Base-by-base conservation (phyloP, 257 asterid genomes). In the Capsicum rhomboideum region DNA sequence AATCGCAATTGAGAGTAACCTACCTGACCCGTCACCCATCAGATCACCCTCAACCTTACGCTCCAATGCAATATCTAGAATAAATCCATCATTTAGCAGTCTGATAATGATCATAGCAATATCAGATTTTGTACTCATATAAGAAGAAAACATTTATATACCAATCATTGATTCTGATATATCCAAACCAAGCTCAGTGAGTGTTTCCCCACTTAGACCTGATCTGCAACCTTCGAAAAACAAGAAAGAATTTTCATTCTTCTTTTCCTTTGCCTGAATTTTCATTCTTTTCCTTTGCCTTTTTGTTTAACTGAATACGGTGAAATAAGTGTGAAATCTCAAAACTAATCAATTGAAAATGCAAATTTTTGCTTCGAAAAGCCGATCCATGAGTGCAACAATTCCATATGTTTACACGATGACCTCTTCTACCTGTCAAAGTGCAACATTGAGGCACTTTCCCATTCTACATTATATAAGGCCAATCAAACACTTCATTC, bases 31-130 rank as follows among this genome's bases (percentile, higher is more conserved):
- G 88, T 97, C 99, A 80, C 89, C 92, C 71, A 97, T 55, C 83
- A 97, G 94, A 87, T 93, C 99, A 84, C 98, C 98, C 88, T 93
- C 98, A 78, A 85, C 94, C 89, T 97, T 98, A 56, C 94, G 94
- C 90, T 97, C 99, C 92, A 91, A 82, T 49, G 99, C 99, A 86
- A 95, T 79, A 86, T 90, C 98, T 96, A 82, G 58, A 74, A 23
- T 64, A 49, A 44, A 82, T 8, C 59, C 84, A 64, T 8, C 55
- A 74, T 44, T 21, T 21, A 74, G 58, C 13, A 26, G 21, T 74
- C 61, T 26, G 40, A 75, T 14, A 23, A 23, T 2, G 23, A 49
- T 14, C 34, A 49, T 13, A 23, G 81, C 16, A 49, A 75, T 61
- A 75, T 49, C 42, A 14, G 26, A 8, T 1, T 4, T 72, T 49